A percentile compares a stretch with the other conserved stretches of the same genome.
phyloP scores from a whole-genome alignment of 169 alveolate genomes.

The Eimeria falciformis region DNA sequence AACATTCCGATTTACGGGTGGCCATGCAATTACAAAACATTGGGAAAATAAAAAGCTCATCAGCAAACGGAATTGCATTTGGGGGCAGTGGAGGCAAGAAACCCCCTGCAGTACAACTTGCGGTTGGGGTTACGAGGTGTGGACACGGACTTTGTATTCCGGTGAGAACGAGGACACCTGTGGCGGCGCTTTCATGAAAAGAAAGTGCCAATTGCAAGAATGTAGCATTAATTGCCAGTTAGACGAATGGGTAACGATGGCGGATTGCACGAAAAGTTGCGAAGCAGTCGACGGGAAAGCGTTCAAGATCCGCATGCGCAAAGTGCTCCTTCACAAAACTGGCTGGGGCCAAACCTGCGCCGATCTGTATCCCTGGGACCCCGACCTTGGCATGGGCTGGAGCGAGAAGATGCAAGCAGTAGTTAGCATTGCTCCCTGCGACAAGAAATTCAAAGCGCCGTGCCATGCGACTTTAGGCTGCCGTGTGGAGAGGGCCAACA shows the following conservation, averaged over 20 bases:
- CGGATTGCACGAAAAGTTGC: conserved; percentile 75
- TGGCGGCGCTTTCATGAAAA: conserved; percentile 66
- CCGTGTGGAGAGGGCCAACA: conserved; percentile 62
- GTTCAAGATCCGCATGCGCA: conserved; percentile 63
- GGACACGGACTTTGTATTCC: conserved; percentile 68
- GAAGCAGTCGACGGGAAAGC: conserved; percentile 50
- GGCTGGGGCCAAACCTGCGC: conserved; percentile 69
- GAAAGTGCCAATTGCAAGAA: conserved; percentile 17
- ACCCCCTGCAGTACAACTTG: conserved; percentile 77
- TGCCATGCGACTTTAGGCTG: conserved; percentile 69
- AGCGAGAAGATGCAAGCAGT: conserved; percentile 70
- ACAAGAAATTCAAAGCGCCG: conserved; percentile 9
- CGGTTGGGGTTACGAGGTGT: conserved; percentile 70
- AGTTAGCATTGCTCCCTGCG: conserved; percentile 58
- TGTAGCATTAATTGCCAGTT: conserved; percentile 72
- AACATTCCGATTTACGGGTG: conserved; percentile 75
- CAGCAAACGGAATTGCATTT: conserved; percentile 58
- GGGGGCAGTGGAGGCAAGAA: conserved; percentile 76
- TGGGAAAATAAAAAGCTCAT: conserved; percentile 64
- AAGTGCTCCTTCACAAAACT: conserved; percentile 44
- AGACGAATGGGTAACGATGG: conserved; percentile 73
- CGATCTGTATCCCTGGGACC: conserved; percentile 67
- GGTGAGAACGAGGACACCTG: conserved; percentile 77
- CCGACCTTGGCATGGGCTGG: conserved; percentile 66
- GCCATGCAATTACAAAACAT: conserved; percentile 75